Percentiles rank a stretch among this genome's conserved stretches.
Conservation (phyloP, 768 basidiomycete species). For the Boletus huronensis region DNA sequence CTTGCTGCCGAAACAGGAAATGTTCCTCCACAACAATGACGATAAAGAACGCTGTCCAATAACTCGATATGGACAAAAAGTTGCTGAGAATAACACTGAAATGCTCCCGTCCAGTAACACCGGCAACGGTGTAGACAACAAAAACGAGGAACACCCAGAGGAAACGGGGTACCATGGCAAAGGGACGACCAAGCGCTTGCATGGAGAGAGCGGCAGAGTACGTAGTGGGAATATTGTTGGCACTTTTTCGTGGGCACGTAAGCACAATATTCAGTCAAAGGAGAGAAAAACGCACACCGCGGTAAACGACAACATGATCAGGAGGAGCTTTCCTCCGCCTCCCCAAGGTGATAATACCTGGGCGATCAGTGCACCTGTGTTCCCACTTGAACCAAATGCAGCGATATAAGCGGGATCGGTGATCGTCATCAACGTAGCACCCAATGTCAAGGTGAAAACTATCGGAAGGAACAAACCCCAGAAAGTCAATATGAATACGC, state of each 20-base stretch:
- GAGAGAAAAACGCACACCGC: conserved; percentile 32
- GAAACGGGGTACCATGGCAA: conserved; percentile 43
- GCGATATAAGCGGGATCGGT: conserved; percentile 36
- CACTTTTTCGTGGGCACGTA: conserved; percentile 16
- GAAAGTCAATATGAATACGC: conserved; percentile 48
- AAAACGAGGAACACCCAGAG: conserved; percentile 44
- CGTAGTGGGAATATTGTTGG: conserved; percentile 42
- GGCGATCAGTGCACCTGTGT: conserved; percentile 43
- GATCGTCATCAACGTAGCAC: conserved; percentile 43
- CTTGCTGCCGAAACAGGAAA: conserved; percentile 40
- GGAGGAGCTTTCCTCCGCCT: conserved; percentile 40
- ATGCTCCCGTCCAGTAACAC: conserved; percentile 42
- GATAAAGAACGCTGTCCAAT: conserved; percentile 48
- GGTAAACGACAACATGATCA: conserved; percentile 42
- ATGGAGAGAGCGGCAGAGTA: conserved; percentile 48
- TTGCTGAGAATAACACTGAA: conserved; percentile 42
- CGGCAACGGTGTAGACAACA: conserved; percentile 37
- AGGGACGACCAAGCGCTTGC: conserved; percentile 42
- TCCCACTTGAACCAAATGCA: conserved; percentile 37
- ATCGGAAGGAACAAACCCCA: conserved; percentile 50
- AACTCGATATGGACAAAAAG: conserved; percentile 40
- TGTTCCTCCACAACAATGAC: conserved; percentile 46
- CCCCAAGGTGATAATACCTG: conserved; percentile 44
- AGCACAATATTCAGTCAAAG: background rate
- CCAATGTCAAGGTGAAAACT: conserved; percentile 35